Evolutionary conservation across 805 yeast species (phyloP), one percentile per base, ranked within the genome.

Genomic region (Kodamaea fukazawae): DNA sequence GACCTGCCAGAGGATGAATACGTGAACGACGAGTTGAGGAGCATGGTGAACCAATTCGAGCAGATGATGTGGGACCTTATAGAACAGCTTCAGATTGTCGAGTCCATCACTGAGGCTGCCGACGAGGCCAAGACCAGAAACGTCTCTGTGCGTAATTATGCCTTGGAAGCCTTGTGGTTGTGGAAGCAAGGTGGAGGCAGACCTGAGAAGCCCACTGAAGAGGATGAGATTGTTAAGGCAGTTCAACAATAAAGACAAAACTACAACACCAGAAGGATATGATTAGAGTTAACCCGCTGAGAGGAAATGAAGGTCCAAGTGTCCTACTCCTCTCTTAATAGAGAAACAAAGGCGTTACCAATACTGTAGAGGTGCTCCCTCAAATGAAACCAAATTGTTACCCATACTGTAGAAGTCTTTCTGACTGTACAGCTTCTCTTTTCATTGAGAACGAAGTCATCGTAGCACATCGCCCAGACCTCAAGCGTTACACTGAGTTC

Each of bases 131-230:
- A 62, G 37, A 82, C 87, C 0, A 67, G 62, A 12, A 86, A 85
- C 57, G 44, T 90, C 22, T 83, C 90, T 26, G 89, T 89, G 1
- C 70, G 86, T 50, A 85, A 77, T 49, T 86, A 88, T 57, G 95
- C 96, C 1, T 71, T 84, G 22, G 97, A 90, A 49, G 95, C 96
- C 0, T 69, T 90, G 26, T 90, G 96, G 96, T 63, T 90, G 38
- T 87, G 95, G 93, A 81, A 74, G 49, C 62, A 72, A 49, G 78
- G 75, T 1, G 76, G 76, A 0, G 79, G 75, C 43, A 56, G 51
- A 43, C 50, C 61, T 45, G 47, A 46, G 30, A 36, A 35, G 32
- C 47, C 45, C 34, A 48, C 45, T 14, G 64, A 59, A 39, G 63
- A 57, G 31, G 64, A 64, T 6, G 44, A 49, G 28, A 50, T 64